phyloP scores from a whole-genome alignment of 306 rosid species.

The Dicorynia guianensis region DNA sequence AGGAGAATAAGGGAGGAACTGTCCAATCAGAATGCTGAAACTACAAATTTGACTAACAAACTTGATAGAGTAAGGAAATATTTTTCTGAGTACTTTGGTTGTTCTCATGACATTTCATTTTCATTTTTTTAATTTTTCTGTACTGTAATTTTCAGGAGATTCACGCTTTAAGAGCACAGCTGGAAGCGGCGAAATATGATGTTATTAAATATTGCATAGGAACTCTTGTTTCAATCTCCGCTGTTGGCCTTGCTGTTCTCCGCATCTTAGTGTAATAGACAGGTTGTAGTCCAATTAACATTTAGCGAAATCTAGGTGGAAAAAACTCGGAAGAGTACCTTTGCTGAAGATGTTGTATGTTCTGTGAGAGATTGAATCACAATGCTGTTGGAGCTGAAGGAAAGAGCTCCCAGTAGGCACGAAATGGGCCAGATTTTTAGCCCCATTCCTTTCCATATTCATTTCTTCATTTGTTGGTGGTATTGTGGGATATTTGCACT shows the following conservation, averaged over 20 bases:
- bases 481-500: constrained; percentile 29
- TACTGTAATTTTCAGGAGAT: constrained; percentile 70
- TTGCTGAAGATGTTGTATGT: constrained; percentile 45
- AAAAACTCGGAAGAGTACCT: constrained; percentile 15
- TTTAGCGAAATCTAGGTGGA: constrained; percentile 23
- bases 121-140: not conserved
- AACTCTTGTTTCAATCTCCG: constrained; percentile 93
- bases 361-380: constrained; percentile 20
- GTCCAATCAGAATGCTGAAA: constrained; percentile 85
- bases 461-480: constrained; percentile 16
- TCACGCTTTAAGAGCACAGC: constrained; percentile 81
- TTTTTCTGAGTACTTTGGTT: constrained; percentile 17
- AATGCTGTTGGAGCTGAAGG: constrained; percentile 31
- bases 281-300: constrained; percentile 34
- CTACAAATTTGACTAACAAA: constrained; percentile 84
- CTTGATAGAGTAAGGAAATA: constrained; percentile 78
- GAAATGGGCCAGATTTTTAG: constrained; percentile 41
- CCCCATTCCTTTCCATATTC: constrained; percentile 40
- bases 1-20: constrained; percentile 96
- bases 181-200: constrained; percentile 96
- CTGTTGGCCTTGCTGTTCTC: constrained; percentile 91
- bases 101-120: constrained; percentile 3
- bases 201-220: constrained; percentile 98
- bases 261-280: constrained; percentile 80
- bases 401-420: constrained; percentile 28